Conservation (phyloP, 495 filamentous ascomycete genomes). For the Daldinia bambusicola region DNA sequence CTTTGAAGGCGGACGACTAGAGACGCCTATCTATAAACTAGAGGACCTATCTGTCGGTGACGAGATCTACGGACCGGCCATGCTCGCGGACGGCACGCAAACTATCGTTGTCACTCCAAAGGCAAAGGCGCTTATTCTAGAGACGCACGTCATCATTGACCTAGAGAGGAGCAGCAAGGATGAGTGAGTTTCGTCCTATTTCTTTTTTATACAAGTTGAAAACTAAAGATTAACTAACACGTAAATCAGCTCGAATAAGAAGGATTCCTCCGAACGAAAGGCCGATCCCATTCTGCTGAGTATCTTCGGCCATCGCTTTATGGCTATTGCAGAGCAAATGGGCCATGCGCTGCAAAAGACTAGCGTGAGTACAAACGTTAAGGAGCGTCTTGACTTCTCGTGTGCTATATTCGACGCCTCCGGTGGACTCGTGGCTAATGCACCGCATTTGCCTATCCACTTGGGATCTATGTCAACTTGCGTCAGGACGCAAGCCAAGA, state of each 20-base stretch:
- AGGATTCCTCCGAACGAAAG: conserved; percentile 59
- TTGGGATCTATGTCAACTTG: conserved; percentile 94
- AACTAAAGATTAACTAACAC: conserved; percentile 24
- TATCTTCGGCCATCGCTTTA: conserved; percentile 96
- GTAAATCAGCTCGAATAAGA: conserved; percentile 44
- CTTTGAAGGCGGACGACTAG: conserved; percentile 77
- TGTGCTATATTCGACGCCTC: conserved; percentile 92
- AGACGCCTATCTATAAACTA: conserved; percentile 88
- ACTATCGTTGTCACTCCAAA: conserved; percentile 92
- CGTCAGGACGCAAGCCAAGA: conserved; percentile 89
- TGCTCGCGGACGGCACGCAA: conserved; percentile 94
- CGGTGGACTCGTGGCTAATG: conserved; percentile 94
- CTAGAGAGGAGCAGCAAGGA: conserved; percentile 68
- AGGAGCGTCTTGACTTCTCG: conserved; percentile 95
- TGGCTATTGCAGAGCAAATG: conserved; percentile 99
- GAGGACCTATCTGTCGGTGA: conserved; percentile 80
- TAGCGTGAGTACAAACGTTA: conserved; percentile 96
- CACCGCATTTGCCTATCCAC: conserved; percentile 94
- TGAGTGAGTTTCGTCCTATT: conserved; percentile 41
- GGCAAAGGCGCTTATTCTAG: conserved; percentile 75
- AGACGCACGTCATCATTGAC: conserved; percentile 79
- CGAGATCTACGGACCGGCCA: conserved; percentile 83
- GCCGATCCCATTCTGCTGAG: conserved; percentile 91
- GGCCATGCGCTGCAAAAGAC: conserved; percentile 96
- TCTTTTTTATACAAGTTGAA: not conserved